Conservation (phyloP, 2,329 filamentous ascomycete species). For the Bisporella sp. region DNA sequence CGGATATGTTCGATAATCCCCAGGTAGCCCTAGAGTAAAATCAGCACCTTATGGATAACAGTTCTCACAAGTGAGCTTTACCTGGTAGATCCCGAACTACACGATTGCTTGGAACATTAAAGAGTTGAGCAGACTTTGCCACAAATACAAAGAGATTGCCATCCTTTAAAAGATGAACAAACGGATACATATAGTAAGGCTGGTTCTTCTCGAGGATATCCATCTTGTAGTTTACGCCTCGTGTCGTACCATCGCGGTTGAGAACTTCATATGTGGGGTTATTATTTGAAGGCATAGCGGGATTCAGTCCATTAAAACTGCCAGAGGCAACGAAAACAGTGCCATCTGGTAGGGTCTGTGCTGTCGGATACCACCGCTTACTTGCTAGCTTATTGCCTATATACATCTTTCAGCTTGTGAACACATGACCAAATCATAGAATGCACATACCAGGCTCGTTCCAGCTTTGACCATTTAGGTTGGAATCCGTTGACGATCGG, state of each 20-base stretch:
- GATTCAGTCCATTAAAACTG: slow-evolving; percentile 50
- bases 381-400: slow-evolving; percentile 39
- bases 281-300: slow-evolving; percentile 46
- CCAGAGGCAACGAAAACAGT: slow-evolving; percentile 53
- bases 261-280: slow-evolving; percentile 58
- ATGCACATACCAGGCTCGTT: slow-evolving; percentile 40
- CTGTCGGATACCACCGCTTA: slow-evolving; percentile 54
- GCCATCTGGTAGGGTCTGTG: slow-evolving; percentile 50
- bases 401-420: not conserved
- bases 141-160: slow-evolving; percentile 50
- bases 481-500: slow-evolving; percentile 37
- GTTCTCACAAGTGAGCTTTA: not conserved
- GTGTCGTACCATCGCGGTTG: slow-evolving; percentile 37
- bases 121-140: slow-evolving; percentile 48
- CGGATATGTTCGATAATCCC: slow-evolving; percentile 51
- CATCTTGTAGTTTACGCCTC: slow-evolving; percentile 27
- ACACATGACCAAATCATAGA: not conserved
- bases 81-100: slow-evolving; percentile 41
- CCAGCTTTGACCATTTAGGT: slow-evolving; percentile 44
- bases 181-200: slow-evolving; percentile 60
- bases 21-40: slow-evolving; percentile 32
- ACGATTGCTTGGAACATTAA: slow-evolving; percentile 39
- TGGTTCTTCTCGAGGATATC: slow-evolving; percentile 49
- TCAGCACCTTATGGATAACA: too few species aligned
- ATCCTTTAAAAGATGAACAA: slow-evolving; percentile 50